Conservation (phyloP, 2,329 filamentous ascomycete species). For the Ophiostoma ulmi region DNA sequence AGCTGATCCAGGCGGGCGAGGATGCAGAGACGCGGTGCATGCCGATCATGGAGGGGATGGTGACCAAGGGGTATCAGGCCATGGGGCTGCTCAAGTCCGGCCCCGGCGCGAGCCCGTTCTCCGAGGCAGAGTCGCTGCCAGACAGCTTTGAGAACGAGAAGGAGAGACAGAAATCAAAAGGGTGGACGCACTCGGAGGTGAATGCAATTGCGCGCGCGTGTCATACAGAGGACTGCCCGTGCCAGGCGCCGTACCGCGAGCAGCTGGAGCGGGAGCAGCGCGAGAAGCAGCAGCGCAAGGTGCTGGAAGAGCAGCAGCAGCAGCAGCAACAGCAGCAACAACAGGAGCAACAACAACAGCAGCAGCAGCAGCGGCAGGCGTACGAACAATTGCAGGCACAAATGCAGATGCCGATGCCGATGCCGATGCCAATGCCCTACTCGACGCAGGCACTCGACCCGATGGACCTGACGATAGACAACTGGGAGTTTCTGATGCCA, state of each 20-base stretch:
- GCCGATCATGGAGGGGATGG: conserved; percentile 1
- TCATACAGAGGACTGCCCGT: conserved; percentile 17
- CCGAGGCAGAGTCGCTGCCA: no score
- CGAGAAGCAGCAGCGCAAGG: conserved; percentile 15
- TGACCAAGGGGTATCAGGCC: not conserved
- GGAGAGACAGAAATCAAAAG: no score
- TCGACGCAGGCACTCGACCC: not conserved
- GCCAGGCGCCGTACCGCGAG: conserved; percentile 16
- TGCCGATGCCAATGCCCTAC: not conserved
- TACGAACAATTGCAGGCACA: not conserved
- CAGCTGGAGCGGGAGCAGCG: conserved; percentile 16
- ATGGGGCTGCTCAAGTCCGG: not conserved
- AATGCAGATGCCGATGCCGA: not conserved
- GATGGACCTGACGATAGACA: conserved; percentile 30
- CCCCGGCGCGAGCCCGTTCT: not conserved
- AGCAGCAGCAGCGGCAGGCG: not conserved
- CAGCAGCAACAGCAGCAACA: conserved; percentile 7
- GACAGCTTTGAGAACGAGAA: no score
- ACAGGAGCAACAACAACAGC: not conserved
- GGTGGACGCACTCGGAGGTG: not conserved
- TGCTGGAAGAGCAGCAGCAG: not conserved
- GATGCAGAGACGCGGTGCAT: not conserved
- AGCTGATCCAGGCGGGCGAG: not conserved
- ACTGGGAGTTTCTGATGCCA: conserved; percentile 43
- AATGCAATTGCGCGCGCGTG: conserved; percentile 7